Evolutionary conservation across 2,329 filamentous ascomycete genomes (phyloP).

Genomic region (Fusarium phyllophilum): DNA sequence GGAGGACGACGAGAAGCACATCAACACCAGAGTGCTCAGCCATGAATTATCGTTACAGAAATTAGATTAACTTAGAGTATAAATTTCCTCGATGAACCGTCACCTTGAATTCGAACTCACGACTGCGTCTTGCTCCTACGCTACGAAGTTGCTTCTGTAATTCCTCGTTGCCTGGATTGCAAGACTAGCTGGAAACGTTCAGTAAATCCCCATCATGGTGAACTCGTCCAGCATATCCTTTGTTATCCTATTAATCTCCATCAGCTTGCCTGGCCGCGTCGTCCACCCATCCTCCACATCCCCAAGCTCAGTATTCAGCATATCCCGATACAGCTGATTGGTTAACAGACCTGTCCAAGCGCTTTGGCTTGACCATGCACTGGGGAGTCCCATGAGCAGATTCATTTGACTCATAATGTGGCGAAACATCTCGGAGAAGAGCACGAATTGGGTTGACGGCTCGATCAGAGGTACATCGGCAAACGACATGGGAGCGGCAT

Average conservation of each 20-base stretch:
- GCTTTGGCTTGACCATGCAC: conserved; percentile 34
- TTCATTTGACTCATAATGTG: conserved; percentile 43
- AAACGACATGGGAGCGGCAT: conserved; percentile 36
- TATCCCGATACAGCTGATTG: conserved; percentile 28
- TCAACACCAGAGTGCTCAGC: neutral
- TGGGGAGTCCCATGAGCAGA: conserved; percentile 42
- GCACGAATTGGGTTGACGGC: conserved; percentile 40
- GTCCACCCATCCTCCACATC: conserved; percentile 39
- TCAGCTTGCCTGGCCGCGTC: conserved; percentile 28
- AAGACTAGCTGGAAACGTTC: neutral
- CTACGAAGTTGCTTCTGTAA: neutral
- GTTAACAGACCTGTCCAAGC: conserved; percentile 42
- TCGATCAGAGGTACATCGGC: conserved; percentile 42
- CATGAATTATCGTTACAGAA: neutral
- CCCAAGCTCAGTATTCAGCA: conserved; percentile 44
- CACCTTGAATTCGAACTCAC: neutral
- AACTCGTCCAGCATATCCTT: conserved; percentile 39
- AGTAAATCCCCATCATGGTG: conserved; percentile 38
- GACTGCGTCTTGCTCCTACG: neutral
- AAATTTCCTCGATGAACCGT: conserved; percentile 2
- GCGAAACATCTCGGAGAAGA: conserved; percentile 43
- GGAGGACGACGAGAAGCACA: neutral
- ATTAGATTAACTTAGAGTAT: conserved; percentile 38
- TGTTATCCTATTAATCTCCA: conserved; percentile 31
- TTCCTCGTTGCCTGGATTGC: neutral